phyloP scores from a whole-genome alignment of 2,329 filamentous ascomycete species.

The Pseudogymnoascus sp. region DNA sequence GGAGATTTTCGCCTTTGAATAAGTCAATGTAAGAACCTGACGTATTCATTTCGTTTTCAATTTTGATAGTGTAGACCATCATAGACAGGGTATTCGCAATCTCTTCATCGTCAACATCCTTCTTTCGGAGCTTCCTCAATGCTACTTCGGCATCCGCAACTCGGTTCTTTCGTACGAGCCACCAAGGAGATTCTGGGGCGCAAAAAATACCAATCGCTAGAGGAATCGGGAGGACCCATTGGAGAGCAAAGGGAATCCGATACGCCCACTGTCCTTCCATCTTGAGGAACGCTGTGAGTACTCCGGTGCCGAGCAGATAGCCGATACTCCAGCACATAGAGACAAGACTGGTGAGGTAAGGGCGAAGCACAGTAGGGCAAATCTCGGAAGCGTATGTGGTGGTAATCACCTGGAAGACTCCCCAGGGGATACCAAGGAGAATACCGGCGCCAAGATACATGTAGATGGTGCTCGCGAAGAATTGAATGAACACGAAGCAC shows the following conservation, averaged over 20 bases:
- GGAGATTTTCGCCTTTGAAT: slow-evolving; percentile 37
- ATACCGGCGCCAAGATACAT: slow-evolving; percentile 39
- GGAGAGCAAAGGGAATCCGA: slow-evolving; percentile 38
- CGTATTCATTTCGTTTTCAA: slow-evolving; percentile 37
- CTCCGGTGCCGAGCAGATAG: slow-evolving; percentile 39
- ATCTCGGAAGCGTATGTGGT: slow-evolving; percentile 36
- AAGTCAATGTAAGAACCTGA: slow-evolving; percentile 41
- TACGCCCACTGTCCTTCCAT: slow-evolving; percentile 39
- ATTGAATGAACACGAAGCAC: slow-evolving; percentile 40
- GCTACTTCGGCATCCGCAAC: slow-evolving; percentile 35
- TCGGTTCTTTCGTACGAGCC: slow-evolving; percentile 37
- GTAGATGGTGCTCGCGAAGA: slow-evolving; percentile 39
- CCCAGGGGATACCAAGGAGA: slow-evolving; percentile 42
- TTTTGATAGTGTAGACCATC: slow-evolving; percentile 46
- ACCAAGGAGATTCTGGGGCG: slow-evolving; percentile 42
- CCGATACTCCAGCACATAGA: slow-evolving; percentile 44
- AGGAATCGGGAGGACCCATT: slow-evolving; percentile 42
- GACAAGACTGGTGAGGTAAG: slow-evolving; percentile 43
- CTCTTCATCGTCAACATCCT: slow-evolving; percentile 35
- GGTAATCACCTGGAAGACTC: slow-evolving; percentile 40
- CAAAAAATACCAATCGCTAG: slow-evolving; percentile 35
- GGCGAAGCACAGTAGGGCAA: slow-evolving; percentile 43
- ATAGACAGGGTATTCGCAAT: slow-evolving; percentile 32
- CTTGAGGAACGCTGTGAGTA: slow-evolving; percentile 36
- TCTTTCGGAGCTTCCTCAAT: slow-evolving; percentile 12